Percentiles rank a stretch among this genome's conserved stretches.
These are phyloP conservation scores for Boechera retrofracta DNA, from an alignment of 345 rosid genomes.

Conservation along the genomic window DNA sequence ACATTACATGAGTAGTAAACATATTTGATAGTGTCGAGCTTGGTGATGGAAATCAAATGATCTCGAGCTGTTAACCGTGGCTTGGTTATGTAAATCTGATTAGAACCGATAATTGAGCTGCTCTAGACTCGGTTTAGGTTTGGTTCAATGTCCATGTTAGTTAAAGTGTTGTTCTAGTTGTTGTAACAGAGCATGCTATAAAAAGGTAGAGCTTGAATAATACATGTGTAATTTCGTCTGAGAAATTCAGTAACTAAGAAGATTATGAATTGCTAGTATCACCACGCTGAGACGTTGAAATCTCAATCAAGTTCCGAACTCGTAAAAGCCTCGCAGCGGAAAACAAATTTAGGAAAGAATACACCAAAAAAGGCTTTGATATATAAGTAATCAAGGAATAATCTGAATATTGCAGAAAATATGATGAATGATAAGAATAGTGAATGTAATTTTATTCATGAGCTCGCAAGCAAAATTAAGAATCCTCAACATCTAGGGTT, in stretches of 20 bases:
- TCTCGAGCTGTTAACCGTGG: neutral
- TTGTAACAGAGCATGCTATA: neutral
- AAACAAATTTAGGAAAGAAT: neutral
- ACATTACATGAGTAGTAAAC: neutral
- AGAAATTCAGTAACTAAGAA: neutral
- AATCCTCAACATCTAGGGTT: neutral
- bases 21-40: neutral
- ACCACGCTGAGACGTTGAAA: neutral
- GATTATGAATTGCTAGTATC: neutral
- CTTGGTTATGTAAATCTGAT: neutral
- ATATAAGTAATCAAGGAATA: neutral
- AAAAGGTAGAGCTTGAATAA: neutral
- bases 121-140: neutral
- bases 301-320: neutral
- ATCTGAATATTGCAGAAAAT: neutral
- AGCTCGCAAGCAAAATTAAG: neutral
- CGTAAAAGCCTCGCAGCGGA: neutral
- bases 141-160: neutral
- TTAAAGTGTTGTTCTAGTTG: neutral
- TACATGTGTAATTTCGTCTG: neutral
- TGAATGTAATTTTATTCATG: neutral
- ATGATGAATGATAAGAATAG: neutral
- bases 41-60: neutral
- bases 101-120: neutral
- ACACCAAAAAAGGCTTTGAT: neutral